These are phyloP conservation scores for Tetraselmis chui DNA, from an alignment of 139 green algal genomes.

Conservation along the genomic window DNA sequence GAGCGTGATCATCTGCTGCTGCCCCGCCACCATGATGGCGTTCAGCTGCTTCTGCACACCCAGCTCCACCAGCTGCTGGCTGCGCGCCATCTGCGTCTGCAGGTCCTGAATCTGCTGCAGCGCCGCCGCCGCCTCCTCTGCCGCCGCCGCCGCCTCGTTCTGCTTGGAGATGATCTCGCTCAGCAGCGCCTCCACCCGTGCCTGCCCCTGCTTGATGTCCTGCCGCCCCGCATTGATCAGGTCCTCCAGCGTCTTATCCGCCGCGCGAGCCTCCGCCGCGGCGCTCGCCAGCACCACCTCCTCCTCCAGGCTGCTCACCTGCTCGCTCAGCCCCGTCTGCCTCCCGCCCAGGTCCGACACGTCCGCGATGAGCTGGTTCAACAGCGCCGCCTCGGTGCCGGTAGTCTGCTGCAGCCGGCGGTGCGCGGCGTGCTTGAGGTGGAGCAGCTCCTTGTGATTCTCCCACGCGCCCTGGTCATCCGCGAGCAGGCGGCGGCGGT, in stretches of 20 bases:
- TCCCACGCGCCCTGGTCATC: background rate
- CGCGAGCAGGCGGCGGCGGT: slow-evolving; percentile 13
- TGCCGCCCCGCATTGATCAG: slow-evolving; percentile 49
- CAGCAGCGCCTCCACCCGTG: slow-evolving; percentile 39
- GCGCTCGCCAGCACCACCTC: slow-evolving; percentile 52
- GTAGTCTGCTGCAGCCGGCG: slow-evolving; percentile 12
- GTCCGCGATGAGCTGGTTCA: slow-evolving; percentile 15
- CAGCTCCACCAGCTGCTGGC: slow-evolving; percentile 36
- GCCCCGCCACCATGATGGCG: slow-evolving; percentile 50
- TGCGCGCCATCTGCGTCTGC: slow-evolving; percentile 40
- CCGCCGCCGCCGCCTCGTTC: slow-evolving; percentile 34
- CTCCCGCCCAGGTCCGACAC: slow-evolving; percentile 34
- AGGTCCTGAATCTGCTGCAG: slow-evolving; percentile 31
- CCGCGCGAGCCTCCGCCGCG: slow-evolving; percentile 31
- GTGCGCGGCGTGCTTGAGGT: background rate
- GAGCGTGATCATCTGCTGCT: slow-evolving; percentile 47
- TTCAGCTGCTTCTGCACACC: slow-evolving; percentile 42
- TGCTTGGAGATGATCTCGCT: slow-evolving; percentile 60
- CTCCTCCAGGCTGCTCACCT: slow-evolving; percentile 35
- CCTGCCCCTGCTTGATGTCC: slow-evolving; percentile 49
- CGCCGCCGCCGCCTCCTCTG: slow-evolving; percentile 24
- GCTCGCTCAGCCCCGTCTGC: slow-evolving; percentile 27
- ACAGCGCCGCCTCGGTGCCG: slow-evolving; percentile 1
- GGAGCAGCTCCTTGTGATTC: background rate
- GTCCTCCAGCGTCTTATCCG: slow-evolving; percentile 45